Base-by-base conservation (phyloP, 78 protist genomes). In the Ministeria vibrans region DNA sequence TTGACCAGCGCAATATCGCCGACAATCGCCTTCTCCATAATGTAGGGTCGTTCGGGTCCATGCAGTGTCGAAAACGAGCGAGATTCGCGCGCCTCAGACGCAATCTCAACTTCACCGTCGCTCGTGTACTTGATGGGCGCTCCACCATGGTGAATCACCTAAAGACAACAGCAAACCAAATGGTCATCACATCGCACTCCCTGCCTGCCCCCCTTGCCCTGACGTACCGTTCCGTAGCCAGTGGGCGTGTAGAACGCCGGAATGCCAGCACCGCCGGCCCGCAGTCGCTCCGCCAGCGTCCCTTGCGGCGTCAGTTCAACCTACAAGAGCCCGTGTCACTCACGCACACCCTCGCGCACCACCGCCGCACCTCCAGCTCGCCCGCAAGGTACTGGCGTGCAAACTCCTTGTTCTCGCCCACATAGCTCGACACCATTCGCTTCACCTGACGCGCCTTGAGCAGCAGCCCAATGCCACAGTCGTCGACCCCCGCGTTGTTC, bases 201-300 rank as follows among this genome's bases (percentile, higher is more conserved):
- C n/a, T n/a, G n/a, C n/a, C n/a, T n/a, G n/a, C n/a, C n/a, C n/a
- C n/a, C n/a, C n/a, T n/a, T n/a, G n/a, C n/a, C n/a, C 5, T 81
- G n/a, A n/a, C n/a, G n/a, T n/a, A n/a, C 78, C 2, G 97, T 96
- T 0, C 97, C 99, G 38, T 55, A 85, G n/a, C 89, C 97, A 1
- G 97, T 93, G 18, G 88, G 86, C 5, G 99, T 96, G 90, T 83
- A 96, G 69, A 96, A 96, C 13, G 97, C 99, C 0, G 99, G 99
- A 30, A 96, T 92, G 62, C 99, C 99, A 2, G 99, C 99, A 55
- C 97, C 99, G 41, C 95, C 99, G 2, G 97, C 96, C 11, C 99
- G 82, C n/a, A 93, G 27, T 15, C 96, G 76, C 85, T 96, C 99
- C 0, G 99, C 99, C n/a, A 96, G 89, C 22, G 96, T 96, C 45